These are phyloP conservation scores for Batrachochytrium dendrobatidis DNA, from an alignment of 371 early-diverging fungal species.

Conservation along the genomic window DNA sequence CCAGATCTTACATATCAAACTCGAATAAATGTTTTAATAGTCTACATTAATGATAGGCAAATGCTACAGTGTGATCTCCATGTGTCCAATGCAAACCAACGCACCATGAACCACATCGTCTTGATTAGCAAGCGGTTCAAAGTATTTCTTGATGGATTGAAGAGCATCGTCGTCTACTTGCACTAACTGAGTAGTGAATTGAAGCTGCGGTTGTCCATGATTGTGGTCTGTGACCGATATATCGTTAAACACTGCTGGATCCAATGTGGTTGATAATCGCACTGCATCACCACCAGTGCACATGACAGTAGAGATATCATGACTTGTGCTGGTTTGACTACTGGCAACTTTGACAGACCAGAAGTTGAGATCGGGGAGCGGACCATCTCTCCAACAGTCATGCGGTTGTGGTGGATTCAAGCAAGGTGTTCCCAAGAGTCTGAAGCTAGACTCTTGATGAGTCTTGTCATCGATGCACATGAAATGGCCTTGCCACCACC, in stretches of 20 bases:
- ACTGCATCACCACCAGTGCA: not conserved
- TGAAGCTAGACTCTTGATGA: not conserved
- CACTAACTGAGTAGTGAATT: not conserved
- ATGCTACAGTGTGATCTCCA: not conserved
- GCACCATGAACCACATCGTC: not conserved
- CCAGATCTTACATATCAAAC: not conserved
- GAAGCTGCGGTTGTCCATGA: not conserved
- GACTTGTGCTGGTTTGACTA: too few relatives aligned
- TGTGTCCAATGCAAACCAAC: not conserved
- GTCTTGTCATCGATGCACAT: not conserved
- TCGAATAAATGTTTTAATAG: too few relatives aligned
- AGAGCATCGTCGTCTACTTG: not conserved
- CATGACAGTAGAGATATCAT: too few relatives aligned
- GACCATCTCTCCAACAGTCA: slow-evolving; percentile 1
- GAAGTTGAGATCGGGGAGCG: too few relatives aligned
- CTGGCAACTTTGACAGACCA: too few relatives aligned
- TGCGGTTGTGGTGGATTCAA: not conserved
- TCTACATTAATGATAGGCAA: too few relatives aligned
- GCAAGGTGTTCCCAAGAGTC: not conserved
- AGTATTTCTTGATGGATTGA: not conserved
- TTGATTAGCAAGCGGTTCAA: not conserved
- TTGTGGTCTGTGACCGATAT: not conserved
- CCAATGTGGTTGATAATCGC: not conserved
- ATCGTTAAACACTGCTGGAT: not conserved
- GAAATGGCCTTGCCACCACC: not conserved